phyloP scores from a whole-genome alignment of 176 grass and related monocot species.

The Carex littledalei region DNA sequence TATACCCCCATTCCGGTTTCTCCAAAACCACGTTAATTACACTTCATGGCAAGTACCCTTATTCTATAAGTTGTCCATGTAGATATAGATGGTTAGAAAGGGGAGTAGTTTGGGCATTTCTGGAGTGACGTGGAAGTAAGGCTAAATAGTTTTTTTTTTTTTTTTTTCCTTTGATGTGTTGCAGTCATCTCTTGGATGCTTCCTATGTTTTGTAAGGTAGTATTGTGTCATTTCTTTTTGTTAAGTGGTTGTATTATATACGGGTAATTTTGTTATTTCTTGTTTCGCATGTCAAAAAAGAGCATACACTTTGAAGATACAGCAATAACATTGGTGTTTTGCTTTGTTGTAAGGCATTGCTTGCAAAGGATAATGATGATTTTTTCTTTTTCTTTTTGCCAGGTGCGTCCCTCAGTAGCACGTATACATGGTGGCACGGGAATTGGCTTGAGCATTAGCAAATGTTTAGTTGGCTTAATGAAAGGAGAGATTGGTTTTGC shows the following conservation, averaged over 20 bases:
- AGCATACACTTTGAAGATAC: background rate
- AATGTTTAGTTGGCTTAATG: slow-evolving; percentile 93
- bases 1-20: background rate
- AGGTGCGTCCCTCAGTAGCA: slow-evolving; percentile 72
- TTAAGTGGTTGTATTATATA: background rate
- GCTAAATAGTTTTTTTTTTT: background rate
- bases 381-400: background rate
- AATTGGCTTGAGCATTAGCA: slow-evolving; percentile 96
- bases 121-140: background rate
- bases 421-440: slow-evolving; percentile 96
- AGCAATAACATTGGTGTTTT: background rate
- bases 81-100: background rate
- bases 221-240: background rate
- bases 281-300: background rate
- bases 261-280: background rate
- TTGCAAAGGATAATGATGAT: background rate
- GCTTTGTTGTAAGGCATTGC: background rate
- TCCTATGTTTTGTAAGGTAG: background rate
- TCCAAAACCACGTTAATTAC: background rate
- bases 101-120: background rate
- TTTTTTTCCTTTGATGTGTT: background rate
- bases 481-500: slow-evolving; percentile 94
- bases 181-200: background rate
- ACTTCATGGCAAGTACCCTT: background rate
- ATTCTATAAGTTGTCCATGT: background rate